Base-by-base conservation (phyloP, 169 alveolate species). In the Cryptosporidium parvum region DNA sequence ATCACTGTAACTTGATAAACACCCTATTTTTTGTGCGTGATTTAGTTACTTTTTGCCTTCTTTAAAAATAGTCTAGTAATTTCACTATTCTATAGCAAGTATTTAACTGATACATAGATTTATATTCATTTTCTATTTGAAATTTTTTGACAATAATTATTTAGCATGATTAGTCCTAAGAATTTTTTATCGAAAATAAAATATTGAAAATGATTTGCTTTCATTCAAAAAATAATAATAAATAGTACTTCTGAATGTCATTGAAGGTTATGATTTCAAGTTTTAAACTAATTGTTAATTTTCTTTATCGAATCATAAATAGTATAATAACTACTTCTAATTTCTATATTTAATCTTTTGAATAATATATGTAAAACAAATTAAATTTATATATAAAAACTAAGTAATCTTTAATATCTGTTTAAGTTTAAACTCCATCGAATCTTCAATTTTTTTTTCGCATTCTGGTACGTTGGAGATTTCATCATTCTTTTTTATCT, bases 341-440 rank as follows among this genome's bases (percentile, higher is more conserved):
- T 48, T 48, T 48, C 21, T 14, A 16, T 14, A 42, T 42, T 42
- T 42, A 42, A 42, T 48, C 18, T 0, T 12, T 48, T 5, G 18
- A 48, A 48, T 1, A n/a, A 23, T 26, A 21, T n/a, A 56, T n/a
- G 7, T 9, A 37, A n/a, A 56, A 10, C 35, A 0, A 56, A 56
- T 56, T 56, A 26, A 56, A 56, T 56, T 21, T 1, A 56, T 26
- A 9, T 56, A 48, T 14, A 12, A 48, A 56, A 37, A 35, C 48
- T 33, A 65, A 35, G 51, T n/a, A 35, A 65, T 65, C 26, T 65
- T 65, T 14, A 65, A n/a, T 31, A 65, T 65, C 31, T 65, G 26
- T 44, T 65, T 65, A 65, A 65, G 72, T 65, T 29, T 65, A n/a
- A 65, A 65, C 51, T 65, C 72, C 48, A 65, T 7, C 4, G 72